Percentiles rank a stretch among this genome's conserved stretches.
These are phyloP conservation scores for Colletotrichum tabaci DNA, from an alignment of 2,329 filamentous ascomycete genomes.

Conservation along the genomic window DNA sequence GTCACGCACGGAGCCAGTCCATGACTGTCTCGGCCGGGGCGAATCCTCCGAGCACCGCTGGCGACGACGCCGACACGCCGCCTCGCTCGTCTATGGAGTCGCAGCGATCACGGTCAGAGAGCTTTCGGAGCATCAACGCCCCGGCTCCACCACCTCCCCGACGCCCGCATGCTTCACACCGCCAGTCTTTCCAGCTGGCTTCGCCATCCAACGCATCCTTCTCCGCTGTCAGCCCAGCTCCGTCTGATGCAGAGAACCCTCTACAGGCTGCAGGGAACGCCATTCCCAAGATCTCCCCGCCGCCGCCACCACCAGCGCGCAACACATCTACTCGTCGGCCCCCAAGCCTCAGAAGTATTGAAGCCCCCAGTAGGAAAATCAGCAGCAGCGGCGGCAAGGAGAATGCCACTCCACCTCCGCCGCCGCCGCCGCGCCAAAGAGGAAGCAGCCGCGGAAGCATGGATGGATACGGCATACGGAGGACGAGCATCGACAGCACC, in stretches of 20 bases:
- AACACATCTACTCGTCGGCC: constrained; percentile 62
- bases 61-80: constrained; percentile 55
- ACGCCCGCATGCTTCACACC: constrained; percentile 59
- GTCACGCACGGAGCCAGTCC: constrained; percentile 61
- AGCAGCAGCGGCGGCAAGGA: constrained; percentile 28
- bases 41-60: constrained; percentile 41
- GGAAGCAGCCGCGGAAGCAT: constrained; percentile 63
- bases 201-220: constrained; percentile 30
- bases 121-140: constrained; percentile 58
- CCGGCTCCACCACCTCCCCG: constrained; percentile 71
- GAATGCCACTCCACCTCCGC: constrained; percentile 56
- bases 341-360: constrained; percentile 59
- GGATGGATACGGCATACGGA: constrained; percentile 51
- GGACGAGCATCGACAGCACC: constrained; percentile 52
- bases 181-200: constrained; percentile 44
- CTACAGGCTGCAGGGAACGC: neutral
- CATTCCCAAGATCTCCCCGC: constrained; percentile 50
- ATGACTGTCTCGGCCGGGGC: constrained; percentile 31
- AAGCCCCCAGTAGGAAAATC: constrained; percentile 48
- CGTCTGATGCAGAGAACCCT: constrained; percentile 13
- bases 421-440: constrained; percentile 63
- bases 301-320: constrained; percentile 63
- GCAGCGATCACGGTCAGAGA: constrained; percentile 61
- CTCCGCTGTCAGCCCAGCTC: constrained; percentile 21
- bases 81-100: constrained; percentile 68